Percentiles rank a stretch among this genome's conserved stretches.
These are phyloP conservation scores for Beauveria bassiana DNA, from an alignment of 2,329 filamentous ascomycete genomes.

Conservation along the genomic window DNA sequence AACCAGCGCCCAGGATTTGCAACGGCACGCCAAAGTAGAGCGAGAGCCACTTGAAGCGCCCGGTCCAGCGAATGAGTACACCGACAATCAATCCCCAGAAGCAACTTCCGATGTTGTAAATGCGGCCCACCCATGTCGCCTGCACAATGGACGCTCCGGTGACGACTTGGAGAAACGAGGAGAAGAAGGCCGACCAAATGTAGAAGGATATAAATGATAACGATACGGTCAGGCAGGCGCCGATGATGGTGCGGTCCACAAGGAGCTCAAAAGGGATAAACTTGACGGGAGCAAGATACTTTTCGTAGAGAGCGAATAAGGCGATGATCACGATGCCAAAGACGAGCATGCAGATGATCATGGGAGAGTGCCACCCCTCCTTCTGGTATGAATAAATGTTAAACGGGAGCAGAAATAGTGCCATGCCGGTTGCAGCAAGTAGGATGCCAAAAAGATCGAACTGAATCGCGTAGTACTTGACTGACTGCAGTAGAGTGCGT, in stretches of 20 bases:
- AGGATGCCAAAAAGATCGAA: conserved; percentile 51
- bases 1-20: conserved; percentile 28
- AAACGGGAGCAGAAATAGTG: conserved; percentile 58
- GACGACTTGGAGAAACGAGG: conserved; percentile 49
- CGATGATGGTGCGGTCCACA: conserved; percentile 42
- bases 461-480: conserved; percentile 41
- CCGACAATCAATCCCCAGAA: conserved; percentile 42
- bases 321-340: conserved; percentile 52
- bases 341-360: conserved; percentile 53
- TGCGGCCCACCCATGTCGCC: conserved; percentile 40
- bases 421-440: conserved; percentile 48
- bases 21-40: conserved; percentile 22
- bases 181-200: conserved; percentile 46
- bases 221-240: conserved; percentile 37
- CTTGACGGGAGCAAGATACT: conserved; percentile 45
- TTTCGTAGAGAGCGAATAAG: conserved; percentile 50
- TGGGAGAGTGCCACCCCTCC: conserved; percentile 39
- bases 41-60: conserved; percentile 41
- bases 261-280: conserved; percentile 48
- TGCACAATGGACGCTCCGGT: conserved; percentile 33
- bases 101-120: conserved; percentile 42
- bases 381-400: conserved; percentile 28
- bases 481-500: conserved; percentile 25
- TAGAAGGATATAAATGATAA: conserved; percentile 43
- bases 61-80: conserved; percentile 36